Percentiles rank a stretch among this genome's conserved stretches.
These are phyloP conservation scores for Nicotiana noctiflora DNA, from an alignment of 257 asterid genomes.

Conservation along the genomic window DNA sequence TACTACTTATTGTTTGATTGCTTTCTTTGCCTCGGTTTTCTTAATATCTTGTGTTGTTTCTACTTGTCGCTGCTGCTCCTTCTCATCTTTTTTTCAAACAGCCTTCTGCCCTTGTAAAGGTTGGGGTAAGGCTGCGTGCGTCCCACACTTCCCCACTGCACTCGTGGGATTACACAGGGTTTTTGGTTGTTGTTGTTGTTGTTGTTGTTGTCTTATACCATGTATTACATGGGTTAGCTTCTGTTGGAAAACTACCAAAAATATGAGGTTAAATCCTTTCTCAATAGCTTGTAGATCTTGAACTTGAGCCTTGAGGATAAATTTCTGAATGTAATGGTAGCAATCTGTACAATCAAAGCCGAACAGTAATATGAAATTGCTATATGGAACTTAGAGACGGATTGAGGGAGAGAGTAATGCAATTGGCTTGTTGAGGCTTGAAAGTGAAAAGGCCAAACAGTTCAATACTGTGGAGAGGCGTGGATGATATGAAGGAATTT, in stretches of 20 bases:
- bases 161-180: too few relatives aligned
- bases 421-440: background rate
- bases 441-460: background rate
- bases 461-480: background rate
- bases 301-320: background rate
- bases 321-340: background rate
- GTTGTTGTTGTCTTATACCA: background rate
- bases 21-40: too few relatives aligned
- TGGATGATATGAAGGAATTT: background rate
- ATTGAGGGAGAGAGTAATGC: background rate
- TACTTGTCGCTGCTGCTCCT: too few relatives aligned
- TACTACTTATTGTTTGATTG: too few relatives aligned
- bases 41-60: too few relatives aligned
- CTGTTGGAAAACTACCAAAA: background rate
- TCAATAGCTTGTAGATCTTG: conserved; percentile 5
- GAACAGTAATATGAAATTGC: background rate
- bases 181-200: background rate
- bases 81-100: too few relatives aligned
- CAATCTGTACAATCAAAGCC: background rate
- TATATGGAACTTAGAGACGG: background rate
- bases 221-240: background rate
- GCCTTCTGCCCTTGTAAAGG: too few relatives aligned
- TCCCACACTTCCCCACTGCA: too few relatives aligned
- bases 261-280: background rate
- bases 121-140: too few relatives aligned